Evolutionary conservation across 2,329 filamentous ascomycete species (phyloP), one percentile per base, ranked within the genome.

Genomic region (Pseudohalonectria lignicola): DNA sequence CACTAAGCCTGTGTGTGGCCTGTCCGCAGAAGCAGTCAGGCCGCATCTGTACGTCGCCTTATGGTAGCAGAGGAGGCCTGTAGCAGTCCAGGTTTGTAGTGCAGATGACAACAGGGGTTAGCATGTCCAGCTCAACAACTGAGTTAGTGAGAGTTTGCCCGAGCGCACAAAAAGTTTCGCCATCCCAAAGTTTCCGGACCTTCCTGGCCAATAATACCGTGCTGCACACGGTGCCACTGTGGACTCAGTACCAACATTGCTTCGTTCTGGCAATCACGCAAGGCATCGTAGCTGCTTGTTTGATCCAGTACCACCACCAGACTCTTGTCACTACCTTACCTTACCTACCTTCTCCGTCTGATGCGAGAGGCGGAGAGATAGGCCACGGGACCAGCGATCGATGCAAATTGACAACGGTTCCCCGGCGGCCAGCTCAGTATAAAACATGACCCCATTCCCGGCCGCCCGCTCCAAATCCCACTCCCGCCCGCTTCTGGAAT

Each of bases 401-500:
- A 15, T 33, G 31, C 31, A 26, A 8, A 8, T 26, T 7, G 12
- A 26, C 23, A 26, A 12, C 12, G 23, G 12, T 8, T 26, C 8
- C 8, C 12, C 7, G 23, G 8, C 23, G 12, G 23, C 23, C 8
- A 26, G 23, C 23, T 12, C 23, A 13, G 17, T 33, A 33, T 33
- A 33, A 33, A 33, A 31, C 29, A 19, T 33, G 31, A 9, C 15
- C 31, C 31, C 31, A 33, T 33, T 33, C 31, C 31, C 31, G 18
- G 13, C 17, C 17, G 31, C 12, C 23, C 39, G 18, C 37, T 38
- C 30, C 25, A 32, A 26, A 26, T 26, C 25, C 33, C 33, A 8
- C 35, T 23, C 36, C 16, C 30, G 23, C 28, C 33, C 23, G 38
- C 17, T 34, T 39, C 37, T 38, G 40, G 34, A 37, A 42, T 40